These are phyloP conservation scores for Eleusine coracana DNA, from an alignment of 176 grass and related monocot species.

Conservation along the genomic window DNA sequence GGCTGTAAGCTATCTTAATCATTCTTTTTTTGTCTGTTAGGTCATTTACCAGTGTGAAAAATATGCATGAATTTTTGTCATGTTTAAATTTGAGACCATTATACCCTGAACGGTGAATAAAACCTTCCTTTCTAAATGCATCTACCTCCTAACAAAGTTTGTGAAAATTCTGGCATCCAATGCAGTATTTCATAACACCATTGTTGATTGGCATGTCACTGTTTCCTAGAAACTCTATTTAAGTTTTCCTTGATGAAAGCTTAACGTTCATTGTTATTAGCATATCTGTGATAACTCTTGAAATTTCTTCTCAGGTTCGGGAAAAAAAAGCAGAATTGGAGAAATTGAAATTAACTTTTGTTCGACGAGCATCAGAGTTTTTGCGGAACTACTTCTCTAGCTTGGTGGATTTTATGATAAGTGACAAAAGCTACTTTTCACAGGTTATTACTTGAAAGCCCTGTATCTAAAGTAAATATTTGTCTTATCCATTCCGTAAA, in stretches of 20 bases:
- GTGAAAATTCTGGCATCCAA: background rate
- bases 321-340: slow-evolving; percentile 82
- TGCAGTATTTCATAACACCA: slow-evolving; percentile 5
- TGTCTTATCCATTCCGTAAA: slow-evolving; percentile 25
- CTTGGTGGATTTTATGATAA: slow-evolving; percentile 99
- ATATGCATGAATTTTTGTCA: slow-evolving; percentile 5
- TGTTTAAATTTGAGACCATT: slow-evolving; percentile 35
- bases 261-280: slow-evolving; percentile 26
- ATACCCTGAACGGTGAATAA: slow-evolving; percentile 20
- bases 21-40: slow-evolving; percentile 28
- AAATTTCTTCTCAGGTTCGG: slow-evolving; percentile 58
- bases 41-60: slow-evolving; percentile 22
- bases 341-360: slow-evolving; percentile 84
- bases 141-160: background rate
- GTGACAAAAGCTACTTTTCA: slow-evolving; percentile 96
- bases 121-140: background rate
- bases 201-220: background rate
- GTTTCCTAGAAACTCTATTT: slow-evolving; percentile 15
- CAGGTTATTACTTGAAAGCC: slow-evolving; percentile 66
- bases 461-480: slow-evolving; percentile 13
- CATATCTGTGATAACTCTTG: slow-evolving; percentile 2
- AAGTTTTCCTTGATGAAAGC: background rate
- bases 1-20: slow-evolving; percentile 60
- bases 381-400: slow-evolving; percentile 94
- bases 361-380: slow-evolving; percentile 89